Base-by-base conservation (phyloP, 2,329 filamentous ascomycete genomes). In the Emmonsiellopsis sp. region DNA sequence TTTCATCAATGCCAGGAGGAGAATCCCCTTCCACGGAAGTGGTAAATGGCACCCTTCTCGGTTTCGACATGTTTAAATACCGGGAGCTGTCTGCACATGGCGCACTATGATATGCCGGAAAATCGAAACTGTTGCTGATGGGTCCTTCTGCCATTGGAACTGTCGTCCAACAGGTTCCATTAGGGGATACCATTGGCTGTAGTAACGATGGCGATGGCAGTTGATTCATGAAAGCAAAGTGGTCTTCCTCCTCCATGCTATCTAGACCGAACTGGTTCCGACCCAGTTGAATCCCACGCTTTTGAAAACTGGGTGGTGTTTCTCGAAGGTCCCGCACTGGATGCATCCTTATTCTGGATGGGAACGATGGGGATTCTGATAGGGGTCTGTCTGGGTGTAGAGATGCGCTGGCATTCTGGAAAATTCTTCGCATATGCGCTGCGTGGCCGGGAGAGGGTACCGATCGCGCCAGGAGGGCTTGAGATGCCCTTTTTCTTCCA, bases 141-240 rank as follows among this genome's bases (percentile, higher is more conserved):
- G 46, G 46, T 20, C 38, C 46, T 38, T 49, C 46, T 7, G 46
- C 34, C 34, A 49, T 49, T 8, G 46, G 46, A 38, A 49, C 46
- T 13, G 35, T 31, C 31, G 46, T 49, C 46, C 46, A 49, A 13
- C 46, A 32, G 15, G 46, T 40, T 40, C 46, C 46, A 49, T 49
- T 49, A 13, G 46, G 46, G 31, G 46, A 49, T 11, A 49, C 50
- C n/a, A 16, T 31, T 9, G 38, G 26, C 9, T 20, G 41, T 11
- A 37, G 40, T 26, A 45, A 32, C 13, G 31, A 38, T 4, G 50
- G 38, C 7, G 41, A 46, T 7, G 40, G 16, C 7, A 45, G 15
- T 15, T 43, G 31, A 38, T 37, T 31, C 3, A 31, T 20, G 44
- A 43, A 44, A 20, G 31, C 2, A 44, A 44, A 44, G 30, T 44